Evolutionary conservation across 2,329 filamentous ascomycete genomes (phyloP).

Genomic region (Nemania sp.): DNA sequence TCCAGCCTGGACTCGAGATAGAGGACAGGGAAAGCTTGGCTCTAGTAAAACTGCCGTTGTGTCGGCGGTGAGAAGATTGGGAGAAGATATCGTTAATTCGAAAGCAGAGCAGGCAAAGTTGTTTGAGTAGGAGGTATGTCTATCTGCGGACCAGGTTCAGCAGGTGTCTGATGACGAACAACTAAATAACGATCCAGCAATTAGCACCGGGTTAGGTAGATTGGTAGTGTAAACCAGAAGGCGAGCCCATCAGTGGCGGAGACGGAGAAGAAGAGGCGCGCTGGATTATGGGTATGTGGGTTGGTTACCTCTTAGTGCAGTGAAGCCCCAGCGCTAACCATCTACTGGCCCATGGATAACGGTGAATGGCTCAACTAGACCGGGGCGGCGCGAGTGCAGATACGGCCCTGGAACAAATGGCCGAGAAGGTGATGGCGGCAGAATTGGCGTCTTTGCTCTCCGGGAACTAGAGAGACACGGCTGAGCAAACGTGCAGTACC

Average conservation of each 20-base stretch:
- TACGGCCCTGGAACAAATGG: background rate
- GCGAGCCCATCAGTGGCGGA: slow-evolving; percentile 22
- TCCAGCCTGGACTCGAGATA: slow-evolving; percentile 15
- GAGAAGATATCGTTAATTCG: slow-evolving; percentile 24
- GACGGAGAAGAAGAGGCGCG: slow-evolving; percentile 31
- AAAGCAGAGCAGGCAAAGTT: background rate
- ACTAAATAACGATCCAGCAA: slow-evolving; percentile 7
- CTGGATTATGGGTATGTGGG: slow-evolving; percentile 18
- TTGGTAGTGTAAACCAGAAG: slow-evolving; percentile 5
- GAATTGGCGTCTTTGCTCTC: slow-evolving; percentile 10
- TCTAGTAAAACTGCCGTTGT: slow-evolving; percentile 1
- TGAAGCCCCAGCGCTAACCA: slow-evolving; percentile 38
- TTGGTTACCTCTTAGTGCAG: slow-evolving; percentile 34
- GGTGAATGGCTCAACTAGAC: slow-evolving; percentile 19
- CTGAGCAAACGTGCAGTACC: slow-evolving; percentile 6
- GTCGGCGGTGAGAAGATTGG: slow-evolving; percentile 27
- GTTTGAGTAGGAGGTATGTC: slow-evolving; percentile 5
- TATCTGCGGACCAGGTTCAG: slow-evolving; percentile 8
- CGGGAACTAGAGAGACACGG: background rate
- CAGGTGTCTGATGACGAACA: slow-evolving; percentile 1
- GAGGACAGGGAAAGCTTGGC: slow-evolving; percentile 4
- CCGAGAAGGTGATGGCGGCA: slow-evolving; percentile 4
- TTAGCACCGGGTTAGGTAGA: slow-evolving; percentile 12
- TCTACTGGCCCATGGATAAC: slow-evolving; percentile 29
- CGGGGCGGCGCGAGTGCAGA: slow-evolving; percentile 13